phyloP scores from a whole-genome alignment of 805 yeast genomes.

The Debaryomyces castellii region DNA sequence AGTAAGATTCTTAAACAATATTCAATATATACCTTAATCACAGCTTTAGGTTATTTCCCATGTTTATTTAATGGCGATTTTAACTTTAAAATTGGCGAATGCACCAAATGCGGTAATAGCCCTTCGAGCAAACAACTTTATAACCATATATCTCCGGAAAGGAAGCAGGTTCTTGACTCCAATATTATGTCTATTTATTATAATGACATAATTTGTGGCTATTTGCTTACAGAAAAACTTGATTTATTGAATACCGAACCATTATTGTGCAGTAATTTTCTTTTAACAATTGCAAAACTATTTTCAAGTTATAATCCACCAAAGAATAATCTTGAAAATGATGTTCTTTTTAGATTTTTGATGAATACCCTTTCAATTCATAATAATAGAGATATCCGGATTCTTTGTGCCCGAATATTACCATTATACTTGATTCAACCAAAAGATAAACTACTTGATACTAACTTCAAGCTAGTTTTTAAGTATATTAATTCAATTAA shows the following conservation, averaged over 20 bases:
- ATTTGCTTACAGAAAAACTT: constrained; percentile 9
- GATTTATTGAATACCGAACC: constrained; percentile 15
- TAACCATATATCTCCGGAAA: constrained; percentile 17
- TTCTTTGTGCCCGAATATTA: constrained; percentile 50
- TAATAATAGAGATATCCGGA: constrained; percentile 53
- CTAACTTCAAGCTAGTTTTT: constrained; percentile 46
- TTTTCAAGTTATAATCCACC: constrained; percentile 57
- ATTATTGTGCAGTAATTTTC: constrained; percentile 39
- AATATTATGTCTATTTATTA: constrained; percentile 23
- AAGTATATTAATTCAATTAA: constrained; percentile 41
- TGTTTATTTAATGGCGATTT: constrained; percentile 42
- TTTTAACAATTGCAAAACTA: constrained; percentile 48
- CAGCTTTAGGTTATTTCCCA: constrained; percentile 41
- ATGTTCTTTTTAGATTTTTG: constrained; percentile 40
- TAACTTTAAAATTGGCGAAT: constrained; percentile 26
- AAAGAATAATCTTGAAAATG: constrained; percentile 11
- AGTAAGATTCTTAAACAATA: constrained; percentile 7
- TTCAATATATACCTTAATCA: constrained; percentile 27
- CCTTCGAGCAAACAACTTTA: constrained; percentile 23
- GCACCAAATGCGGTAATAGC: constrained; percentile 37
- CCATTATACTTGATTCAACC: constrained; percentile 50
- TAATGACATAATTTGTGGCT: constrained; percentile 21
- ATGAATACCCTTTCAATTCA: constrained; percentile 35
- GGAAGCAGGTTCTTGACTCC: constrained; percentile 22
- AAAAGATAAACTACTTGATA: constrained; percentile 35